A percentile compares a stretch with the other conserved stretches of the same genome.
Conservation (phyloP, 257 asterid genomes). For the Ballota nigra region DNA sequence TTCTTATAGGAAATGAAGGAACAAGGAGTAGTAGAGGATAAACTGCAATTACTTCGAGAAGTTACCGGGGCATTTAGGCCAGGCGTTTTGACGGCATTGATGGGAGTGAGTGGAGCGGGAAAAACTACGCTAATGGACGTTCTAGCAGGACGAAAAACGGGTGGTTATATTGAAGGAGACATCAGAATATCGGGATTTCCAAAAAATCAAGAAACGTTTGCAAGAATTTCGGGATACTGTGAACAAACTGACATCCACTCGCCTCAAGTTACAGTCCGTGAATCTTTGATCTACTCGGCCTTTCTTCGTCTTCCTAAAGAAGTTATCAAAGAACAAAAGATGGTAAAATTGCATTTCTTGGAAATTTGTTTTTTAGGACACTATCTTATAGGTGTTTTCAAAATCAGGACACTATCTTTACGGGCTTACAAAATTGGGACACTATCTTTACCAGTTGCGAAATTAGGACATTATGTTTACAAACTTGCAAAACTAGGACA, state of each 20-base stretch:
- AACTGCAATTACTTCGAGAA: conserved; percentile 54
- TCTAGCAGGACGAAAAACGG: conserved; percentile 66
- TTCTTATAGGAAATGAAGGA: conserved; percentile 63
- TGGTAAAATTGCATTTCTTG: conserved; percentile 34
- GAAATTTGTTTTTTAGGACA: too few relatives aligned
- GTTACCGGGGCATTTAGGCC: conserved; percentile 74
- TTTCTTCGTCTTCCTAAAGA: conserved; percentile 69
- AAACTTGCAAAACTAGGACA: too few relatives aligned
- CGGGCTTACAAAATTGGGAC: too few relatives aligned
- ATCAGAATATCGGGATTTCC: conserved; percentile 68
- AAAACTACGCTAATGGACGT: conserved; percentile 79
- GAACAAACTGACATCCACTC: conserved; percentile 77
- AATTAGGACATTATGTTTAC: too few relatives aligned
- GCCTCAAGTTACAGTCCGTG: conserved; percentile 69
- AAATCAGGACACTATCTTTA: too few relatives aligned
- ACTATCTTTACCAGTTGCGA: too few relatives aligned
- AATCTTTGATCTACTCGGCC: conserved; percentile 62
- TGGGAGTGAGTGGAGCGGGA: conserved; percentile 82
- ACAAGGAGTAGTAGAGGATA: conserved; percentile 60
- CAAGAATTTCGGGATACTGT: conserved; percentile 74
- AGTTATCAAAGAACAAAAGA: conserved; percentile 55
- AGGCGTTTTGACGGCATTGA: conserved; percentile 65
- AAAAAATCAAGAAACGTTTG: conserved; percentile 68
- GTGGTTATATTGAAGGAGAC: conserved; percentile 70
- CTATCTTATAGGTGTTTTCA: too few relatives aligned